Base-by-base conservation (phyloP, 202 grass and related monocot genomes). In the Panicum virgatum region DNA sequence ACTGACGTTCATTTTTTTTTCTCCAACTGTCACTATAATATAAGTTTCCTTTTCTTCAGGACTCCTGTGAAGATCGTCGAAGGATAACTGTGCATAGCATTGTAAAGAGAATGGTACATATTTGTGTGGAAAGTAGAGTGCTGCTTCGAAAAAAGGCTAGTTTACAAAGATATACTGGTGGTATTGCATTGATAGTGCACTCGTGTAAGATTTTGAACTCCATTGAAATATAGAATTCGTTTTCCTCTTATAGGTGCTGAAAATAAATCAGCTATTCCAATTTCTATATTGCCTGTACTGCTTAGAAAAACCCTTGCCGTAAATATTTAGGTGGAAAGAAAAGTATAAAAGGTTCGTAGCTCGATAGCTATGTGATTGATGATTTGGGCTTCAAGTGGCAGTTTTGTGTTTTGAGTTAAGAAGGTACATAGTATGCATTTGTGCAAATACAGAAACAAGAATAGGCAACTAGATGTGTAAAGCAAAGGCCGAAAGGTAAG, bases 11-110 rank as follows among this genome's bases (percentile, higher is more conserved):
- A 69, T 16, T 10, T 40, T 65, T n/a, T 81, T 83, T 84, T 39
- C 6, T 29, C 61, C 25, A 66, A 9, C 12, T 36, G 13, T 76
- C 47, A 62, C 61, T 43, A 26, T 36, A 78, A 67, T n/a, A 38
- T 73, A 77, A 45, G 3, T 32, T 72, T 80, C 3, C 11, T 63
- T 48, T 72, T 82, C n/a, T 88, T 34, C 85, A 94, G 94, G 82
- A 94, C 87, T 60, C 70, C 91, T 58, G 89, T 92, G 79, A 97
- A 97, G 87, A 86, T 97, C 50, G 47, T 94, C 72, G 94, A 92
- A 94, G 94, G 94, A 84, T 97, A 87, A 82, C 26, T 84, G 19
- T 86, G 42, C 61, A 81, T 78, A 77, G n/a, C 46, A 65, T 27
- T 87, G 19, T 75, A 42, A 44, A 83, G 42, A 69, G 72, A 72